phyloP scores from a whole-genome alignment of 164 flowering plant genomes.

The Nymphaea thermarum region DNA sequence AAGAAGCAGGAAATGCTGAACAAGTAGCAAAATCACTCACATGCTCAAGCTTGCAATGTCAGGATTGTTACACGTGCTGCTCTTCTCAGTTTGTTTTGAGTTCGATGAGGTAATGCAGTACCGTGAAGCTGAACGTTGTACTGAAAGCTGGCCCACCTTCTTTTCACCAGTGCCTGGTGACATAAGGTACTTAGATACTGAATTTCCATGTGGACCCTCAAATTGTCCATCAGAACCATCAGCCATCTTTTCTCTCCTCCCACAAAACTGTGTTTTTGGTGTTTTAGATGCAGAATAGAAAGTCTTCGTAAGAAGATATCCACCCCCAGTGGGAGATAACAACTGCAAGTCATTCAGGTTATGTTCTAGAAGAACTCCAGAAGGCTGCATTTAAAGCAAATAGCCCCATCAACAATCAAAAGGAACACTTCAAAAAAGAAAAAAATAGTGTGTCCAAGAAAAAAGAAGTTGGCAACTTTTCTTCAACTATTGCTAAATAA shows the following conservation, averaged over 20 bases:
- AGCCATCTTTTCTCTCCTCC: conserved; percentile 20
- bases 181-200: conserved; percentile 13
- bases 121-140: conserved; percentile 17
- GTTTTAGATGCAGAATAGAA: conserved; percentile 18
- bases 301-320: conserved; percentile 19
- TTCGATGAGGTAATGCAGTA: conserved; percentile 17
- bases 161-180: conserved; percentile 29
- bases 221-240: conserved; percentile 5
- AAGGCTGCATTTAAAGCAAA: conserved; percentile 23
- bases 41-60: conserved; percentile 31
- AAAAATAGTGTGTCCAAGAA: too few species aligned
- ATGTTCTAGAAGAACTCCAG: conserved; percentile 47
- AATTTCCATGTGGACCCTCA: conserved; percentile 23
- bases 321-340: conserved; percentile 49
- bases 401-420: background rate
- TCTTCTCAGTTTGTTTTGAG: conserved; percentile 22
- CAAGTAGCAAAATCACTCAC: conserved; percentile 28
- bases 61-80: conserved; percentile 13
- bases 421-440: too few species aligned
- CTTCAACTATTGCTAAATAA: too few species aligned
- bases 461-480: too few species aligned
- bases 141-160: conserved; percentile 18
- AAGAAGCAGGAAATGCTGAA: background rate
- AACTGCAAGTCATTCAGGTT: conserved; percentile 29
- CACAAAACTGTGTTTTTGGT: conserved; percentile 20